These are phyloP conservation scores for Acrasis kona DNA, from an alignment of 78 protist genomes.

Conservation along the genomic window DNA sequence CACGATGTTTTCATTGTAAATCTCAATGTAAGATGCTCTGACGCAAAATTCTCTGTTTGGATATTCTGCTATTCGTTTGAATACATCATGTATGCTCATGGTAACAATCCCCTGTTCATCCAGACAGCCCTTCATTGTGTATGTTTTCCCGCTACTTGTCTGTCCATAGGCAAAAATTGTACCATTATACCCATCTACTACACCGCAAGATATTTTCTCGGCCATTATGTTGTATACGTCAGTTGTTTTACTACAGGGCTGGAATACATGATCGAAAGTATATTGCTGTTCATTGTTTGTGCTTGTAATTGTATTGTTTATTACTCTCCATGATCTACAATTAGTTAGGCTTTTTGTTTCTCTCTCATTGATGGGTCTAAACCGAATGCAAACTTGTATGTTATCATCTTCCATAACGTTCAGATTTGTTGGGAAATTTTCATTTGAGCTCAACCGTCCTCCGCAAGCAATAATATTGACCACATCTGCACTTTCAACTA, in stretches of 20 bases:
- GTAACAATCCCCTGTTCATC: constrained; percentile 49
- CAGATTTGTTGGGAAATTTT: too few species aligned
- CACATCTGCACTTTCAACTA: too few species aligned
- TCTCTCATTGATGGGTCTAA: not conserved
- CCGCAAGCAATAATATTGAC: too few species aligned
- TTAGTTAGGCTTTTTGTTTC: not conserved
- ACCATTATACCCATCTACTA: constrained; percentile 48
- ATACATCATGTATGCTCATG: constrained; percentile 38
- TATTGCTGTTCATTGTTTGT: too few species aligned
- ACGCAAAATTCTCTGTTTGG: not conserved
- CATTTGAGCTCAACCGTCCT: too few species aligned
- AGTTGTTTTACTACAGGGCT: not conserved
- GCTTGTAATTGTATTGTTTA: too few species aligned
- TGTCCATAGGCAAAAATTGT: constrained; percentile 65
- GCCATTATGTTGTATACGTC: constrained; percentile 11
- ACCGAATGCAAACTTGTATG: not conserved
- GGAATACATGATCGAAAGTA: too few species aligned
- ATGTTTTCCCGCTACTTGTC: constrained; percentile 50
- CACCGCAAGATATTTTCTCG: constrained; percentile 14
- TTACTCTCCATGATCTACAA: too few species aligned
- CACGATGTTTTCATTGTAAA: constrained; percentile 55
- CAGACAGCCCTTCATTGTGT: too few species aligned
- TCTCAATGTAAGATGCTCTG: constrained; percentile 44
- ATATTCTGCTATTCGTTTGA: constrained; percentile 4
- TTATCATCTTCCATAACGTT: too few species aligned